These are phyloP conservation scores for Ophiobolus disseminans DNA, from an alignment of 2,329 filamentous ascomycete genomes.

Conservation along the genomic window DNA sequence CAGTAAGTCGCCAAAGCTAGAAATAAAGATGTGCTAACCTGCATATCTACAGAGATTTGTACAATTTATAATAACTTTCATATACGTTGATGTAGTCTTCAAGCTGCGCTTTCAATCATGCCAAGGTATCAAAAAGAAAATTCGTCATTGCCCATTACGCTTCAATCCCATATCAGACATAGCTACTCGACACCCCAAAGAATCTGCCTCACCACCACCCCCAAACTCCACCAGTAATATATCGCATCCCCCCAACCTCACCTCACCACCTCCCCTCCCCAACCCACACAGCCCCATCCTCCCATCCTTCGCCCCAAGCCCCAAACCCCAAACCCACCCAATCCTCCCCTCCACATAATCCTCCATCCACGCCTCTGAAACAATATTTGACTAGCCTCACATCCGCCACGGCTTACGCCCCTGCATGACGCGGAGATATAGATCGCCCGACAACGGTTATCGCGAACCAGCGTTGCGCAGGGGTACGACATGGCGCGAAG, in stretches of 20 bases:
- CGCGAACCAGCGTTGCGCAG: too few relatives aligned
- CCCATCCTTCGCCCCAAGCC: background rate
- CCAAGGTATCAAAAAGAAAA: too few relatives aligned
- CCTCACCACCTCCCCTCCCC: background rate
- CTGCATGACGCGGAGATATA: background rate
- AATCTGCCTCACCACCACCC: background rate
- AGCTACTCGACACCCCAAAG: too few relatives aligned
- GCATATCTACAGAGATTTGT: too few relatives aligned
- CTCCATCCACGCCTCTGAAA: slow-evolving; percentile 2
- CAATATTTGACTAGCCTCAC: slow-evolving; percentile 4
- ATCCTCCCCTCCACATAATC: background rate
- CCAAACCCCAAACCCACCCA: background rate
- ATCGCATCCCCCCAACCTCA: slow-evolving; percentile 5
- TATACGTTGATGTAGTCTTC: too few relatives aligned
- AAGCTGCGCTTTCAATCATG: too few relatives aligned
- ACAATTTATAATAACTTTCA: too few relatives aligned
- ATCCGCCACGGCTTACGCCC: background rate
- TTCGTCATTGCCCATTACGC: too few relatives aligned
- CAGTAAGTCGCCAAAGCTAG: too few relatives aligned
- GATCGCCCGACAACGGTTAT: background rate
- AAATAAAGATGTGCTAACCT: too few relatives aligned
- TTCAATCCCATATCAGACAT: too few relatives aligned
- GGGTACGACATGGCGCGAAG: too few relatives aligned
- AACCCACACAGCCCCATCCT: slow-evolving; percentile 3
- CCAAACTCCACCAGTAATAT: background rate